These are phyloP conservation scores for Quercus robur DNA, from an alignment of 306 rosid species.

Conservation along the genomic window DNA sequence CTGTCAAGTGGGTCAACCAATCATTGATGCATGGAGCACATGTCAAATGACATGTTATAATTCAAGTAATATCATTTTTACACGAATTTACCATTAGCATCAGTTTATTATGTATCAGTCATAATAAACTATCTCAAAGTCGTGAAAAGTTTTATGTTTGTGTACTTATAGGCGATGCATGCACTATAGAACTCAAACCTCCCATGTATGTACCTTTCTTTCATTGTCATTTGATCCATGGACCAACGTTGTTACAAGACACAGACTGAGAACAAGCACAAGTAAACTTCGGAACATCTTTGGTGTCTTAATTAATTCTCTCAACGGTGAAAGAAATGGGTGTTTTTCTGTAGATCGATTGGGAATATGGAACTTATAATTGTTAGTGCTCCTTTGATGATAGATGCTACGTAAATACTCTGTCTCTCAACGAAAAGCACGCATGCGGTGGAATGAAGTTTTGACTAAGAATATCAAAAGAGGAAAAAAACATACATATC, in stretches of 20 bases:
- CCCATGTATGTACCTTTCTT: conserved; percentile 49
- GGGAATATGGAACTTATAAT: not conserved
- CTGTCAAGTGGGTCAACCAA: not conserved
- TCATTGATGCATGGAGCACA: not conserved
- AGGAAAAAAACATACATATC: not conserved
- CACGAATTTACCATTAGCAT: too few relatives aligned
- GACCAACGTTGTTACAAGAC: conserved; percentile 8
- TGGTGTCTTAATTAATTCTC: conserved; percentile 12
- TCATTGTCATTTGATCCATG: conserved; percentile 40
- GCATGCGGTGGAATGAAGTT: conserved; percentile 3
- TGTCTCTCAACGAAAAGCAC: conserved; percentile 2
- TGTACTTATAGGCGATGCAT: not conserved
- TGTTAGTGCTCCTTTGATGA: not conserved
- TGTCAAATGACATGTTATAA: too few relatives aligned
- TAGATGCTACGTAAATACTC: not conserved
- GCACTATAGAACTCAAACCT: not conserved
- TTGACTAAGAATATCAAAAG: conserved; percentile 17
- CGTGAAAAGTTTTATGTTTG: too few relatives aligned
- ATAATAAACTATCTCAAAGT: too few relatives aligned
- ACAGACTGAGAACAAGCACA: conserved; percentile 24
- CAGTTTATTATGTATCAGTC: too few relatives aligned
- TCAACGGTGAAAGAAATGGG: not conserved
- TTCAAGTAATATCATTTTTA: too few relatives aligned
- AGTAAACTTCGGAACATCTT: conserved; percentile 15
- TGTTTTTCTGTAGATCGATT: not conserved